These are phyloP conservation scores for Peronospora belbahrii DNA, from an alignment of 352 stramenopile genomes.

Conservation along the genomic window DNA sequence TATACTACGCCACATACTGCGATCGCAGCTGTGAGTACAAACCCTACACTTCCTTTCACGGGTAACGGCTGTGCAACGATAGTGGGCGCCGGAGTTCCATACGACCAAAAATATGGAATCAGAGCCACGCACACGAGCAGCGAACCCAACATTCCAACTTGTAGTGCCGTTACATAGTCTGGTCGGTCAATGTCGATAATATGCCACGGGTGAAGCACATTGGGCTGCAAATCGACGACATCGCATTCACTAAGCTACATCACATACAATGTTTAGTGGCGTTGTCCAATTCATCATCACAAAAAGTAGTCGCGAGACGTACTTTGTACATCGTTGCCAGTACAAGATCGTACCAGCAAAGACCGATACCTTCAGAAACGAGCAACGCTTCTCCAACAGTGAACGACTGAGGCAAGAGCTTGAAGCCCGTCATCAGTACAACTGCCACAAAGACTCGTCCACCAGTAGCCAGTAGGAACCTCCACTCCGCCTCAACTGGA, in stretches of 20 bases:
- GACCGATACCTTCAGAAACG: slow-evolving; percentile 46
- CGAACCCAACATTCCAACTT: slow-evolving; percentile 47
- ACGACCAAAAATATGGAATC: slow-evolving; percentile 33
- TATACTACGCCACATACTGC: slow-evolving; percentile 39
- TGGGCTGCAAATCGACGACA: slow-evolving; percentile 7
- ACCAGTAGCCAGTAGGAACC: slow-evolving; percentile 31
- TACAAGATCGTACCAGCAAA: slow-evolving; percentile 42
- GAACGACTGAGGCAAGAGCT: slow-evolving; percentile 51
- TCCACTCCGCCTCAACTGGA: slow-evolving; percentile 27
- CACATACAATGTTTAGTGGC: background rate
- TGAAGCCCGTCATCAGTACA: slow-evolving; percentile 36
- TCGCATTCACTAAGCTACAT: slow-evolving; percentile 23
- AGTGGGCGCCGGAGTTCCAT: slow-evolving; percentile 39
- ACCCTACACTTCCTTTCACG: slow-evolving; percentile 14
- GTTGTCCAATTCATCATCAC: background rate
- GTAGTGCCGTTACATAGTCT: slow-evolving; percentile 42
- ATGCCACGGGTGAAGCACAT: slow-evolving; percentile 18
- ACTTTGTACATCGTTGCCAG: slow-evolving; percentile 44
- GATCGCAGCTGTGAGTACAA: slow-evolving; percentile 24
- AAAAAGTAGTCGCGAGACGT: background rate
- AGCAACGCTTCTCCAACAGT: slow-evolving; percentile 67
- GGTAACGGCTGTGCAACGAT: slow-evolving; percentile 29
- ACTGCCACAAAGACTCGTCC: slow-evolving; percentile 26
- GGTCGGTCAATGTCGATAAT: slow-evolving; percentile 29
- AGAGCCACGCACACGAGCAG: slow-evolving; percentile 43